Evolutionary conservation across 2,329 filamentous ascomycete species (phyloP), one percentile per base, ranked within the genome.

Genomic region (Xylaria sp.): DNA sequence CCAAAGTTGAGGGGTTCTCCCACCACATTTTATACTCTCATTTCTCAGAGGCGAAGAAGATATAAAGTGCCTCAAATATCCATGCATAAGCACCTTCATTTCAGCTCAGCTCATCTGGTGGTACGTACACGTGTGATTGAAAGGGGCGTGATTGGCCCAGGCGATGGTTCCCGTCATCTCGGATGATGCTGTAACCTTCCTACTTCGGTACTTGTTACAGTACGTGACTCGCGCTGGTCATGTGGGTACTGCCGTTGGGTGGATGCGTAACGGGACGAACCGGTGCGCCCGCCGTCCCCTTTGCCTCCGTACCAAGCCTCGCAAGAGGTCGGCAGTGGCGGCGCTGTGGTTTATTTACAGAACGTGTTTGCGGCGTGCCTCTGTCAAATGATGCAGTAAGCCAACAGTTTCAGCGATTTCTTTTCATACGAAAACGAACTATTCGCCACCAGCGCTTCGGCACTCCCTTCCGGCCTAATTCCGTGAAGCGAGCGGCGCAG

Each of bases 101-200:
- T 21, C 21, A 55, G 53, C n/a, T n/a, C n/a, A n/a, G 27, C 38
- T 19, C 40, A 51, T 35, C 46, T 52, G 47, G 23, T 44, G 40
- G 29, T 46, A 37, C 31, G 52, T 52, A 60, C 60, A 60, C 60
- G 60, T 63, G 56, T 48, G 17, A 19, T 11, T 29, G 23, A 31
- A 29, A 56, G 38, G 21, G 19, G 51, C 27, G 21, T 63, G 60
- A 63, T 63, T 63, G 60, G 60, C 41, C 10, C 15, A 4, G 17
- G 35, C 5, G 47, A 33, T 21, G 29, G 15, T 57, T 31, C n/a
- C 25, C 31, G 17, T 29, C 19, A 13, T 29, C 55, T 17, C 13
- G 21, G 44, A 40, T 38, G 23, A 23, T 35, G 44, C 25, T 54
- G 46, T 41, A 64, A 64, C 62, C 62, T 64, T 64, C 62, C 62